Evolutionary conservation across 345 rosid species (phyloP).

Genomic region (Pelargonium nanum): DNA sequence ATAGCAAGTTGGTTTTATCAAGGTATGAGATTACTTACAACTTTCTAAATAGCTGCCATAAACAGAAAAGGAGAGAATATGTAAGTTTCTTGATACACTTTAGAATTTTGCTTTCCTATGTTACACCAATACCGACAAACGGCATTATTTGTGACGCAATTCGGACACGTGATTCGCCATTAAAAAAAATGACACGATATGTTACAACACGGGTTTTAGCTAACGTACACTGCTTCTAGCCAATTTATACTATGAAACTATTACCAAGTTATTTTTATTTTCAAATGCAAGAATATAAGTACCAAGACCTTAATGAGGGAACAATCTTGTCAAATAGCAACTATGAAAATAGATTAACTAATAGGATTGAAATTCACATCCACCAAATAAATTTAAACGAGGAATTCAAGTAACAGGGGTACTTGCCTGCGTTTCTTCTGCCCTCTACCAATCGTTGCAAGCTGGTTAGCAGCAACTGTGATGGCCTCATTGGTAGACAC

Average conservation of each 20-base stretch:
- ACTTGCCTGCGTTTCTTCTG: conserved; percentile 57
- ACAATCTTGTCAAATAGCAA: not conserved
- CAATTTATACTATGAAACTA: not conserved
- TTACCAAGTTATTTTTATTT: not conserved
- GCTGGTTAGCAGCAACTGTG: conserved; percentile 49
- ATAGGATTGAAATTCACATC: not conserved
- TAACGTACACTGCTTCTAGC: not conserved
- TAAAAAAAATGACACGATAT: no score
- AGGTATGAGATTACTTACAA: no score
- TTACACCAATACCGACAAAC: no score
- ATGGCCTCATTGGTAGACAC: conserved; percentile 42
- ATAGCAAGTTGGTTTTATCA: not conserved
- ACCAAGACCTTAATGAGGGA: not conserved
- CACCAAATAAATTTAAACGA: not conserved
- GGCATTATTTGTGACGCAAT: no score
- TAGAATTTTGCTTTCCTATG: no score
- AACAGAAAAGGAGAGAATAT: no score
- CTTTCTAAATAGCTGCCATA: no score
- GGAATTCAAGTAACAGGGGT: not conserved
- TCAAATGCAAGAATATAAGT: not conserved
- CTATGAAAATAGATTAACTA: no score
- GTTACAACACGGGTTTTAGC: no score
- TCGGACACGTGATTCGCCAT: no score
- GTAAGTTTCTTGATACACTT: no score
- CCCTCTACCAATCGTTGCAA: conserved; percentile 45